Percentiles rank a stretch among this genome's conserved stretches.
These are phyloP conservation scores for Climacium dendroides DNA, from an alignment of 225 moss, liverwort and hornwort genomes.

Conservation along the genomic window DNA sequence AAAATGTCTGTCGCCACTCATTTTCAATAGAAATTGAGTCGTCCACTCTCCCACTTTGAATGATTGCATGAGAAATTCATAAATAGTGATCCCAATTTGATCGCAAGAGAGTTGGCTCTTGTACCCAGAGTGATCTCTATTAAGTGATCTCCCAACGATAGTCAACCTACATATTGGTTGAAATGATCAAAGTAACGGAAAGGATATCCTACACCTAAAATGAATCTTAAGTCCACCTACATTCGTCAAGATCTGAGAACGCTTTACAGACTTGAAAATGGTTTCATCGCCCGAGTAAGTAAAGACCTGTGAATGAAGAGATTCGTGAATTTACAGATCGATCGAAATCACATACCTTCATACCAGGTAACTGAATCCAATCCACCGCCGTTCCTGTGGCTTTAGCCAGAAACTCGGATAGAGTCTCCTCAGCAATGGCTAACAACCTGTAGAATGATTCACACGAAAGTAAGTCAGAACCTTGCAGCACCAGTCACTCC, in stretches of 20 bases:
- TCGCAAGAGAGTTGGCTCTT: no score
- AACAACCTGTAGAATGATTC: constrained; percentile 47
- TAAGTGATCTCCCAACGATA: no score
- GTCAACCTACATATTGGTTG: no score
- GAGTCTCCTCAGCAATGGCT: constrained; percentile 91
- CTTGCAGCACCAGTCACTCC: neutral
- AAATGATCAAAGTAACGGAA: no score
- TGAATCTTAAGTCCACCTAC: no score
- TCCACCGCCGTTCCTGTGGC: constrained; percentile 99
- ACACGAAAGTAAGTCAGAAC: neutral
- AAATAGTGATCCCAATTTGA: no score
- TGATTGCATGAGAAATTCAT: neutral
- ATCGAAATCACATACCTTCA: constrained; percentile 59
- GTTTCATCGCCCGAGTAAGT: neutral
- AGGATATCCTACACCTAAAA: no score
- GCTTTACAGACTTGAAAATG: no score
- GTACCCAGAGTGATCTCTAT: no score
- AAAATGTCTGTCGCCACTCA: neutral
- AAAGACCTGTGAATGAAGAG: neutral
- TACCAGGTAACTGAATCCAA: constrained; percentile 99
- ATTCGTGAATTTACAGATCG: neutral
- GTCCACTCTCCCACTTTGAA: neutral
- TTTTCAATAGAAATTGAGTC: neutral
- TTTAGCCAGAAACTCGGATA: constrained; percentile 93
- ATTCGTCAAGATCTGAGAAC: no score